Base-by-base conservation (phyloP, 192 early-diverging fungal species). In the Coemansia sp. region DNA sequence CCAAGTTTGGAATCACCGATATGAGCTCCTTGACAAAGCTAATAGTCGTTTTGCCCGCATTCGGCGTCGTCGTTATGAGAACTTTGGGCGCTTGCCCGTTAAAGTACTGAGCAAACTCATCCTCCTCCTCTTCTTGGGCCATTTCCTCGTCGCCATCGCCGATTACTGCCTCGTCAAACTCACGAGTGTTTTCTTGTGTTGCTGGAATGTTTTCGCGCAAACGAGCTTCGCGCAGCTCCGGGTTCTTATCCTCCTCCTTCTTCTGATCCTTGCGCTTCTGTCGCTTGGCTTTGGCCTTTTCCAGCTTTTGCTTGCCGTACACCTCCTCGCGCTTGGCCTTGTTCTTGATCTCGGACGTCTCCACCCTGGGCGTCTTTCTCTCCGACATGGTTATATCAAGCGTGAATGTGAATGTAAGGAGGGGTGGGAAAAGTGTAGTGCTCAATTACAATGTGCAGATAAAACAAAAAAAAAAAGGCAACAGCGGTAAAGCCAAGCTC, bases 91-190 rank as follows among this genome's bases (percentile, higher is more conserved):
- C 71, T 45, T 89, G 66, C 24, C 96, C 96, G 45, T 86, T 86
- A 76, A 98, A 99, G 79, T 97, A 98, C 67, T 86, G 65, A 2
- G 94, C 88, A 86, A 95, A 88, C 71, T 94, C 95, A 65, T 93
- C 94, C 35, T 90, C 80, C 22, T 92, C 93, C 67, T 92, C 90
- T 42, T 93, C 93, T n/a, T 89, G 86, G 32, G 88, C 88, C 29
- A 97, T 89, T 46, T 96, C 94, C 59, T 86, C 90, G 37, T 93
- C 89, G 20, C 90, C 90, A 17, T 78, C 76, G 3, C 76, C 82
- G 8, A 98, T 94, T 32, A 97, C 87, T 1, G 96, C 96, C 41
- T 97, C 96, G 70, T 99, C 96, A 53, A 84, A 87, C 75, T 99
- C 98, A 59, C 96, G 77, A 17, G 91, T 91, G 71, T 89, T 96